Base-by-base conservation (phyloP, 1,284 basidiomycete genomes). In the Neonothopanus nambi region DNA sequence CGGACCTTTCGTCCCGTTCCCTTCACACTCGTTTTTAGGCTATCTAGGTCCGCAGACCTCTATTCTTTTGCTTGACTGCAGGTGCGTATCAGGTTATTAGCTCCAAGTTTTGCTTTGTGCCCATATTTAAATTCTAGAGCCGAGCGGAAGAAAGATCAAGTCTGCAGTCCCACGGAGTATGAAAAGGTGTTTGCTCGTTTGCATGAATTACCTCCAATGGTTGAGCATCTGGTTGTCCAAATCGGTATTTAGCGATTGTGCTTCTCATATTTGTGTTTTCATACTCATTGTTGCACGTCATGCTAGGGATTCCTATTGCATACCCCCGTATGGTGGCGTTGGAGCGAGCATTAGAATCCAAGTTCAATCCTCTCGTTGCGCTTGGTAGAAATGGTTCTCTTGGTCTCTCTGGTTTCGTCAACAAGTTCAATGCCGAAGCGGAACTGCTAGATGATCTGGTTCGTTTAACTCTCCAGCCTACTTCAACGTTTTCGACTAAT, bases 281-380 rank as follows among this genome's bases (percentile, higher is more conserved):
- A n/a, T n/a, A n/a, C 28, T 21, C 9, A 4, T 20, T 36, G 17
- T 43, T 39, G 20, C 46, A 45, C 18, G 15, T 52, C 24, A 26
- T 45, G 18, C 23, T 45, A 84, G 82, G 87, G 9, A 84, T 91
- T 48, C 89, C 89, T 0, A 88, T 89, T 59, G 91, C 91, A 8
- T 96, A 97, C 68, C 94, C 95, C 18, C 86, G 95, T 45, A 92
- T 97, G 91, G 91, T 92, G 2, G 94, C 95, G 67, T 72, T 96
- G 57, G 89, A 91, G 68, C 77, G 69, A 35, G 79, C 85, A n/a
- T 72, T 96, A 36, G 88, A 88, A 40, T 86, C 82, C 43, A 94
- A 89, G 68, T 76, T 87, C 50, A 96, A 96, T 65, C 93, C 94
- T 1, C 69, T 95, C 44, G 83, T 88, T 33, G 79, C 84, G 2